Evolutionary conservation across 805 yeast genomes (phyloP).

Genomic region (Zygosaccharomyces gambellarensis): DNA sequence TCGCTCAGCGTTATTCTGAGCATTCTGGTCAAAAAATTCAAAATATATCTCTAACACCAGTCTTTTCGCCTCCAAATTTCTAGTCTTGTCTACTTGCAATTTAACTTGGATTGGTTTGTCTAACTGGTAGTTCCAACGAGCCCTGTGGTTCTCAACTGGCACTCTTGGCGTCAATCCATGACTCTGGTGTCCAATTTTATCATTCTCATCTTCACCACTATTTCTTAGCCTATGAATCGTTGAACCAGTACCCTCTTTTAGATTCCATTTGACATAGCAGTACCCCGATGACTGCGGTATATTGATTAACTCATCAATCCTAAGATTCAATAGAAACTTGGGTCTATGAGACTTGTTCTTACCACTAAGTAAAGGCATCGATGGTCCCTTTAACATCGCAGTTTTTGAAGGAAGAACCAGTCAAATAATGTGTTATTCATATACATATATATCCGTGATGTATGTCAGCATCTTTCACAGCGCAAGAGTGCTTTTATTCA

Average conservation of each 20-base stretch:
- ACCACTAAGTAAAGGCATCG: slow-evolving; percentile 12
- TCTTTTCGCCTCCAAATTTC: slow-evolving; percentile 34
- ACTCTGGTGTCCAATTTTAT: slow-evolving; percentile 25
- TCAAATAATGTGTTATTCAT: too few relatives aligned
- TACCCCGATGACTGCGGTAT: slow-evolving; percentile 74
- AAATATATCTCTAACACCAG: slow-evolving; percentile 43
- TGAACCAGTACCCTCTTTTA: slow-evolving; percentile 44
- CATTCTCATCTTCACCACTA: slow-evolving; percentile 27
- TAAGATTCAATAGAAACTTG: slow-evolving; percentile 55
- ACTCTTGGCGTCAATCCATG: slow-evolving; percentile 41
- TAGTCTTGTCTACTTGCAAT: slow-evolving; percentile 37
- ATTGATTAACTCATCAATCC: slow-evolving; percentile 68
- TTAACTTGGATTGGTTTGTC: slow-evolving; percentile 38
- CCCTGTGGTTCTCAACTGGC: slow-evolving; percentile 48
- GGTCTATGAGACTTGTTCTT: slow-evolving; percentile 42
- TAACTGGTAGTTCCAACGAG: slow-evolving; percentile 42
- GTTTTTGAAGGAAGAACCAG: too few relatives aligned
- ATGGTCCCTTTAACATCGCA: background rate
- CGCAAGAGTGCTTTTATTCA: background rate
- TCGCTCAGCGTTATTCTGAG: slow-evolving; percentile 9
- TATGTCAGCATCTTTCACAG: background rate
- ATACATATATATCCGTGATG: too few relatives aligned
- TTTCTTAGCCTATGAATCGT: slow-evolving; percentile 11
- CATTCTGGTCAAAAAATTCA: slow-evolving; percentile 28
- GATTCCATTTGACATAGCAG: slow-evolving; percentile 59